Evolutionary conservation across 331 rosid genomes (phyloP).

Genomic region (Cucumis variabilis): DNA sequence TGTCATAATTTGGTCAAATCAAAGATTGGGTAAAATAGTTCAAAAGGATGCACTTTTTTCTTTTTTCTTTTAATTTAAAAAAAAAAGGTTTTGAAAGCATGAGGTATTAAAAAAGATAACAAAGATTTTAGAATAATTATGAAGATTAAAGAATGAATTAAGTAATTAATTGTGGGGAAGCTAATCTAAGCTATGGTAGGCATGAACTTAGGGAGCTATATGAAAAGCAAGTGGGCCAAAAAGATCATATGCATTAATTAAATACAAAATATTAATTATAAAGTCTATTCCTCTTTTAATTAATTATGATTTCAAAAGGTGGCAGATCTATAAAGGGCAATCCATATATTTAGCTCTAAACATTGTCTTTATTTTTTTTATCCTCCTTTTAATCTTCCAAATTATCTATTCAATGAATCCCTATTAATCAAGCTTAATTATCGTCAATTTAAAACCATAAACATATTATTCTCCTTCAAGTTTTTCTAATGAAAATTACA

Average conservation of each 20-base stretch:
- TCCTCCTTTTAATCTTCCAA: neutral
- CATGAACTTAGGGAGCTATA: neutral
- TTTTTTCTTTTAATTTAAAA: too few relatives aligned
- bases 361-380: neutral
- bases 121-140: neutral
- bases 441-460: neutral
- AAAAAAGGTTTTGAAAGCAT: conserved; percentile 16
- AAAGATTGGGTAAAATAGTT: conserved; percentile 3
- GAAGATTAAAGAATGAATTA: neutral
- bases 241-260: neutral
- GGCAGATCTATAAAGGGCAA: neutral
- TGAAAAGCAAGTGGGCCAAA: conserved; percentile 26
- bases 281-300: neutral
- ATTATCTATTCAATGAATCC: neutral
- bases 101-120: conserved; percentile 16
- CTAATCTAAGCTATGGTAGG: conserved; percentile 17
- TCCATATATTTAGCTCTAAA: neutral
- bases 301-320: neutral
- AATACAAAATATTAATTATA: neutral
- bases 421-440: neutral
- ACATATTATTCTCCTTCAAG: too few relatives aligned
- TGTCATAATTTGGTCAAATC: conserved; percentile 28
- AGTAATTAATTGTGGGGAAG: neutral
- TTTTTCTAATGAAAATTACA: too few relatives aligned
- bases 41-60: neutral